Evolutionary conservation across 2,329 filamentous ascomycete genomes (phyloP).

Genomic region (Ceratocystis cubensis): DNA sequence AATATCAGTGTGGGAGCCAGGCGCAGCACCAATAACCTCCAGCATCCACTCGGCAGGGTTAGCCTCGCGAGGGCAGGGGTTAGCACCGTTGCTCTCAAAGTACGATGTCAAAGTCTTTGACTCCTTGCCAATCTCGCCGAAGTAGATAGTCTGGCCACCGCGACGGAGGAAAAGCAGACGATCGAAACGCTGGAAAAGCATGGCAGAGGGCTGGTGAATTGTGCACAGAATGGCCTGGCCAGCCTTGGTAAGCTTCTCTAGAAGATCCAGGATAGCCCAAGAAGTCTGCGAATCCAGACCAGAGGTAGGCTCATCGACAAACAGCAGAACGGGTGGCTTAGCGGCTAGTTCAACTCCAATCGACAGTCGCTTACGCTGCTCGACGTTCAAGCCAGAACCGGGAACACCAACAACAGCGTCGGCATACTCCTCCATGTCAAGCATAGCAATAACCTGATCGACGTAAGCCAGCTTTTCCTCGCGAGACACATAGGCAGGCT

Average conservation of each 20-base stretch:
- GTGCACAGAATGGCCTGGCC: slow-evolving; percentile 94
- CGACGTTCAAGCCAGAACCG: slow-evolving; percentile 68
- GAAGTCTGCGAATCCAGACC: slow-evolving; percentile 88
- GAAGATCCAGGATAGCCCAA: slow-evolving; percentile 77
- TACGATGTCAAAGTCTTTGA: slow-evolving; percentile 57
- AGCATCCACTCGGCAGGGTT: slow-evolving; percentile 80
- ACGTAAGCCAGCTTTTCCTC: slow-evolving; percentile 78
- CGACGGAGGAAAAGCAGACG: slow-evolving; percentile 64
- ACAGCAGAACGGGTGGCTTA: slow-evolving; percentile 77
- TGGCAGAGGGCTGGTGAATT: slow-evolving; percentile 92
- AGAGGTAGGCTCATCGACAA: slow-evolving; percentile 89
- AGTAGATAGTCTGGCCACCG: slow-evolving; percentile 69
- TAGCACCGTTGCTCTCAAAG: slow-evolving; percentile 61
- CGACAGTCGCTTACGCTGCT: slow-evolving; percentile 64
- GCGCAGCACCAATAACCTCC: slow-evolving; percentile 49
- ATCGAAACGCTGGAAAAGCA: slow-evolving; percentile 87
- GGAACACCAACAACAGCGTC: slow-evolving; percentile 85
- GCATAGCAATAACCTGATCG: slow-evolving; percentile 75
- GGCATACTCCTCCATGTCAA: slow-evolving; percentile 83
- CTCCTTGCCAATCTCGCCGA: slow-evolving; percentile 63
- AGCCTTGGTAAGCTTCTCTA: slow-evolving; percentile 78
- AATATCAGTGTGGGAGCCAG: slow-evolving; percentile 49
- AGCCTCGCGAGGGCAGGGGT: slow-evolving; percentile 50
- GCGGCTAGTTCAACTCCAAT: slow-evolving; percentile 94
- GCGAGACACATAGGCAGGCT: slow-evolving; percentile 59